Base-by-base conservation (phyloP, 2,329 filamentous ascomycete genomes). In the Hypomyces rosellus region DNA sequence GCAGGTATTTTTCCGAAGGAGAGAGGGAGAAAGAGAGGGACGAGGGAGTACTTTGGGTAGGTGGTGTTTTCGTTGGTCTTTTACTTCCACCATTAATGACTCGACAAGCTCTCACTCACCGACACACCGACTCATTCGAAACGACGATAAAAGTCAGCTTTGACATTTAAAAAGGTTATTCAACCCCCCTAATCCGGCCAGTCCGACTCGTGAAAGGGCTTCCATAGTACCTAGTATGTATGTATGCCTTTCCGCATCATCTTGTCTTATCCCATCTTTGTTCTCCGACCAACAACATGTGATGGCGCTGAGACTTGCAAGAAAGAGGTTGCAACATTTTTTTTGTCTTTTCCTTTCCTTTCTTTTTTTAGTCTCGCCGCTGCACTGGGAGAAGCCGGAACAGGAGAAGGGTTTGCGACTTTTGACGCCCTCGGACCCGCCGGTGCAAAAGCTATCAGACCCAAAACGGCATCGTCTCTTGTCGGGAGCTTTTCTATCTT, bases 401-500 rank as follows among this genome's bases (percentile, higher is more conserved):
- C 38, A 43, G 49, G 39, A 48, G 34, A 38, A 51, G 18, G 45
- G 39, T 33, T 48, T 44, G 40, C 37, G 25, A 30, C 25, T 30
- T 30, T 34, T 47, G 45, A 51, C 45, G 45, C 45, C 36, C 15
- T 44, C 49, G 49, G 49, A 48, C 45, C 49, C 49, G 45, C 49
- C 49, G 49, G 38, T 48, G 38, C 25, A 30, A 37, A 36, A 50
- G 30, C 30, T 30, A 20, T 43, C 44, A 46, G 44, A 47, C 49
- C 49, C 41, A 41, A 48, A 51, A 15, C 49, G 49, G 49, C 38
- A 39, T 47, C 45, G 30, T 48, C 14, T 30, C 39, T 50, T 36
- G 22, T 33, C 33, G 42, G 30, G 34, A 34, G 43, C 25, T 30
- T 30, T 30, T 34, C 39, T 14, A 22, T 45, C 38, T 43, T 45